A percentile compares a stretch with the other conserved stretches of the same genome.
Conservation (phyloP, 805 yeast species). For the Schwanniomyces pseudopolymorphus region DNA sequence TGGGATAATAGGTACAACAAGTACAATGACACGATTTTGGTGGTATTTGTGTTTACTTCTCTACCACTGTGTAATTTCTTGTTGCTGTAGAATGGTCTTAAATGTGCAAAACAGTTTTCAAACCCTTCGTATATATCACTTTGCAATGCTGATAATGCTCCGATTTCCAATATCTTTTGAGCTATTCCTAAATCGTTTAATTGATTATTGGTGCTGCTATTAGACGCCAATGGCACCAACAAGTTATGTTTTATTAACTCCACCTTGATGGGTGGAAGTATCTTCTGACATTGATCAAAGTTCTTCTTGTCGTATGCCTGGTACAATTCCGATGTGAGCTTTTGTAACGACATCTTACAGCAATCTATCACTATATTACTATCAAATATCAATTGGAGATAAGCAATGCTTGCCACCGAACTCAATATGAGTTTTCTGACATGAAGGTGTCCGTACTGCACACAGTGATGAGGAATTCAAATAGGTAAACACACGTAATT, state of each 20-base stretch:
- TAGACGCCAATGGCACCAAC: slow-evolving; percentile 57
- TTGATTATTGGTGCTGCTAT: slow-evolving; percentile 38
- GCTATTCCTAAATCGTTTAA: slow-evolving; percentile 73
- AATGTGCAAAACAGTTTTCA: slow-evolving; percentile 68
- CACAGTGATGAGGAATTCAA: neutral
- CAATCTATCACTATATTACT: neutral
- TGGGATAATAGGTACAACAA: slow-evolving; percentile 74
- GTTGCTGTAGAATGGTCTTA: slow-evolving; percentile 72
- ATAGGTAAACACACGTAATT: neutral
- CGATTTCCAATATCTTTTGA: slow-evolving; percentile 82
- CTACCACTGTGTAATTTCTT: slow-evolving; percentile 39
- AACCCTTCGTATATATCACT: slow-evolving; percentile 61
- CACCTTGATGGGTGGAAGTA: slow-evolving; percentile 72
- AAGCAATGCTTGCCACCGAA: neutral
- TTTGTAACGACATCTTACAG: slow-evolving; percentile 55
- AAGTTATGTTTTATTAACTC: slow-evolving; percentile 76
- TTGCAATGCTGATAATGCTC: slow-evolving; percentile 77
- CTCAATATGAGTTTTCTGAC: neutral
- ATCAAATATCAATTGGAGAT: neutral
- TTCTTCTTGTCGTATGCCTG: slow-evolving; percentile 60
- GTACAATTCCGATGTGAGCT: slow-evolving; percentile 68
- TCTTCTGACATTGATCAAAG: slow-evolving; percentile 56
- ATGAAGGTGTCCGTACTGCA: neutral
- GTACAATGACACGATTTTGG: slow-evolving; percentile 74
- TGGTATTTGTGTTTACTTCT: slow-evolving; percentile 33